phyloP scores from a whole-genome alignment of 202 grass and related monocot genomes.

The Bolboschoenoplectus hybrid region DNA sequence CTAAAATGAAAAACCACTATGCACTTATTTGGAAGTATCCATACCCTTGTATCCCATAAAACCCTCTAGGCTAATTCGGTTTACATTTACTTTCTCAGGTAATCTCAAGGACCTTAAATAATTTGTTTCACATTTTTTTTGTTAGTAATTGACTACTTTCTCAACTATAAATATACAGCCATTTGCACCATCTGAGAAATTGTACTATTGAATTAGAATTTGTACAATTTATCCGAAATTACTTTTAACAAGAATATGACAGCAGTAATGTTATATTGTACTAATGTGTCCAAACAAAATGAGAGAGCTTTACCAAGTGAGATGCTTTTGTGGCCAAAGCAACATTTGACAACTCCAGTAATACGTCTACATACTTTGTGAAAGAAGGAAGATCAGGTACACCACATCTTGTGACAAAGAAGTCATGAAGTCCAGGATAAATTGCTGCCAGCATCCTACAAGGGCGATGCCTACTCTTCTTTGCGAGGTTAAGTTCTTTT shows the following conservation, averaged over 20 bases:
- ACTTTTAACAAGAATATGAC: not conserved
- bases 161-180: constrained; percentile 10
- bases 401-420: constrained; percentile 70
- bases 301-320: constrained; percentile 60
- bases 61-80: not conserved
- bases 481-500: constrained; percentile 50
- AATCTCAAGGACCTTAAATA: not conserved
- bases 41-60: not conserved
- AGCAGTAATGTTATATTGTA: constrained; percentile 12
- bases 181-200: not conserved
- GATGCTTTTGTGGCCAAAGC: constrained; percentile 70
- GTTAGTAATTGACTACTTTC: not conserved
- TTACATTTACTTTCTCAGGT: not conserved
- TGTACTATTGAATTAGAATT: not conserved
- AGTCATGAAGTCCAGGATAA: constrained; percentile 78
- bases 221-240: not conserved
- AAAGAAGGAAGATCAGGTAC: constrained; percentile 63
- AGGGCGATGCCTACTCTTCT: constrained; percentile 45
- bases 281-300: not conserved
- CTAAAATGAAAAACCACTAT: constrained; percentile 42
- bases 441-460: constrained; percentile 60
- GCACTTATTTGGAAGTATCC: not conserved
- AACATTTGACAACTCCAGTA: constrained; percentile 60
- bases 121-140: not conserved
- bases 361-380: constrained; percentile 66